These are phyloP conservation scores for Candida yuanshanica DNA, from an alignment of 805 yeast genomes.

Conservation along the genomic window DNA sequence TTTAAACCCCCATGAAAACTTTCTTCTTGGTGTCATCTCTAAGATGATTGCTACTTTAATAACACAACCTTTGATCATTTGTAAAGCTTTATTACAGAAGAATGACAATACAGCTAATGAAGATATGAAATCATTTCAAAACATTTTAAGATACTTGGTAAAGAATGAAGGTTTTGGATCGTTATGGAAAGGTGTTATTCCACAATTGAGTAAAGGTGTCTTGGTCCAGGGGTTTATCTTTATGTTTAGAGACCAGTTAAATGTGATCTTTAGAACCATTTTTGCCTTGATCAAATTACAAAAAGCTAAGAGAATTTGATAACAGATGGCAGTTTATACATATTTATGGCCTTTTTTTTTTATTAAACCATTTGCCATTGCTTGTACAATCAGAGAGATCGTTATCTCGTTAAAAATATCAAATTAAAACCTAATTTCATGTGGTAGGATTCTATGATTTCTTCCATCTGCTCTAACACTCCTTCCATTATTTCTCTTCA, in stretches of 20 bases:
- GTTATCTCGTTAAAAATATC: not conserved
- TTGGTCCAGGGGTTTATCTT: constrained; percentile 80
- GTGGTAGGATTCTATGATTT: constrained; percentile 53
- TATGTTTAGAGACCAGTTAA: constrained; percentile 48
- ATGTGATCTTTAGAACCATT: constrained; percentile 16
- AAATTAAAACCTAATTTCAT: constrained; percentile 51
- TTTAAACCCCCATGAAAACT: constrained; percentile 59
- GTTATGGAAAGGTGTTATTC: constrained; percentile 74
- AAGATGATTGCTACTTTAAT: constrained; percentile 74
- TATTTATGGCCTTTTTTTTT: no score
- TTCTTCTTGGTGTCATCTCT: constrained; percentile 70
- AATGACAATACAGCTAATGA: constrained; percentile 33
- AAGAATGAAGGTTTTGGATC: constrained; percentile 58
- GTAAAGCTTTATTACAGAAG: constrained; percentile 75
- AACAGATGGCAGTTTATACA: no score
- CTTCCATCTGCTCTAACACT: constrained; percentile 60
- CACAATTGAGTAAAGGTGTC: constrained; percentile 77
- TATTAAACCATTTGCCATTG: no score
- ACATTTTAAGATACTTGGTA: constrained; percentile 56
- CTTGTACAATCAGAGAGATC: no score
- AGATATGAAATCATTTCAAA: constrained; percentile 51
- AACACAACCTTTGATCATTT: constrained; percentile 81
- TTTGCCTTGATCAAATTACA: constrained; percentile 1
- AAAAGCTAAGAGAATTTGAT: not conserved
- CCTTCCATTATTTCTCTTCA: constrained; percentile 48